phyloP scores from a whole-genome alignment of 2,329 filamentous ascomycete species.

The Xylaria sp. region DNA sequence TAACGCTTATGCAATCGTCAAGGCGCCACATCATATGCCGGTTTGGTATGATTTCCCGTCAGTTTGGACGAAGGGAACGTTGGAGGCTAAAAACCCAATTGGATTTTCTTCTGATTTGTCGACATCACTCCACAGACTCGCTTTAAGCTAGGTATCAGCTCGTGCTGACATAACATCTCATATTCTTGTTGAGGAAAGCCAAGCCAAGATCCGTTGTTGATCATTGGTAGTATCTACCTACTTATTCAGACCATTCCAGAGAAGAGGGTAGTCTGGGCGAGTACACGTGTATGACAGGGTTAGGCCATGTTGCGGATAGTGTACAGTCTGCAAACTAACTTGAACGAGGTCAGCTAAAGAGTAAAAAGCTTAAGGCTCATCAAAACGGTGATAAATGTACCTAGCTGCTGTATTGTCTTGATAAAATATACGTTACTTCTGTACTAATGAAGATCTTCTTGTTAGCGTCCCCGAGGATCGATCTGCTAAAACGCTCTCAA shows the following conservation, averaged over 20 bases:
- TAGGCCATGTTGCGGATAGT: slow-evolving; percentile 11
- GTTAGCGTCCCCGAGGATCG: slow-evolving; percentile 20
- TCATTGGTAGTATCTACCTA: slow-evolving; percentile 1
- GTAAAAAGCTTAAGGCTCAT: slow-evolving; percentile 12
- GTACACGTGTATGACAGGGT: background rate
- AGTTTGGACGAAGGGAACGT: background rate
- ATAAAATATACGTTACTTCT: background rate
- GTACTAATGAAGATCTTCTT: slow-evolving; percentile 30
- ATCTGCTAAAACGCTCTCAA: slow-evolving; percentile 12
- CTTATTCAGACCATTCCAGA: background rate
- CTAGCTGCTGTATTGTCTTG: background rate
- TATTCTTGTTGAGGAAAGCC: slow-evolving; percentile 3
- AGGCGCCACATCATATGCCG: background rate
- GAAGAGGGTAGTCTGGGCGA: background rate
- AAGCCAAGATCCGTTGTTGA: slow-evolving; percentile 15
- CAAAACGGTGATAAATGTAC: slow-evolving; percentile 29
- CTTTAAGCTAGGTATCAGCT: background rate
- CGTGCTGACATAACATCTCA: slow-evolving; percentile 20
- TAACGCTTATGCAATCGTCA: background rate
- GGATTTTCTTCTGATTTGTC: background rate
- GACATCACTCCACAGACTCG: slow-evolving; percentile 3
- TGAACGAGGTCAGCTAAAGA: slow-evolving; percentile 15
- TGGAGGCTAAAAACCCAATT: background rate
- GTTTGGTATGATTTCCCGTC: background rate
- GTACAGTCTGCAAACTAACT: background rate